Evolutionary conservation across 805 yeast genomes (phyloP).

Genomic region (Wickerhamomyces mucosus): DNA sequence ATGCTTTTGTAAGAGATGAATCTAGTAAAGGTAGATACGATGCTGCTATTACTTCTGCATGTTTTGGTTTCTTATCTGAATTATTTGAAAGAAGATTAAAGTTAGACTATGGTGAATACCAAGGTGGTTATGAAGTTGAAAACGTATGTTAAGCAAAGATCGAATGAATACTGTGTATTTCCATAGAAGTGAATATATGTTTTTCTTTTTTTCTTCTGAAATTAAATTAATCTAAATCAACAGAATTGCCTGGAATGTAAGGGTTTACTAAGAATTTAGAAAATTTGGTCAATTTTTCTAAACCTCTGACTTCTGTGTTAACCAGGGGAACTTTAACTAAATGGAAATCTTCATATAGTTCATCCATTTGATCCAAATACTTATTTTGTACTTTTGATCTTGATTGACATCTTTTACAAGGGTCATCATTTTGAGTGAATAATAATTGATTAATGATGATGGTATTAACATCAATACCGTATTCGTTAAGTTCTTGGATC

Average conservation of each 20-base stretch:
- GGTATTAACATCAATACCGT: conserved; percentile 93
- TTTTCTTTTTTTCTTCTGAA: too few relatives aligned
- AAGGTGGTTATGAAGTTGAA: conserved; percentile 43
- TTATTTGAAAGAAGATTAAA: conserved; percentile 60
- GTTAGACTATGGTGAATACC: conserved; percentile 57
- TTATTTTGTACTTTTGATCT: conserved; percentile 95
- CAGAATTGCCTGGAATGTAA: conserved; percentile 46
- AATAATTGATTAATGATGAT: conserved; percentile 92
- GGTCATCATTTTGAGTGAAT: conserved; percentile 66
- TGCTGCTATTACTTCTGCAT: conserved; percentile 61
- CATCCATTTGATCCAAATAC: conserved; percentile 91
- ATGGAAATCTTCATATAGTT: conserved; percentile 94
- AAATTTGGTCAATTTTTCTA: conserved; percentile 74
- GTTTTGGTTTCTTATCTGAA: conserved; percentile 60
- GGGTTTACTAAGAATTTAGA: conserved; percentile 74
- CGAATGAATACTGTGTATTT: too few relatives aligned
- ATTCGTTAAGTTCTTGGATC: conserved; percentile 91
- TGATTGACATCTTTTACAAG: conserved; percentile 84
- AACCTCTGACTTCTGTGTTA: conserved; percentile 92
- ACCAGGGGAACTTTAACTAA: conserved; percentile 91
- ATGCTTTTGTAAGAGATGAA: conserved; percentile 77
- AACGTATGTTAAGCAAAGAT: conserved; percentile 52
- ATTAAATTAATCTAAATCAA: conserved; percentile 13
- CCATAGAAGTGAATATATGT: too few relatives aligned
- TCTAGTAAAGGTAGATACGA: conserved; percentile 73